These are phyloP conservation scores for Apiotrichum gracile DNA, from an alignment of 1,284 basidiomycete species.

Conservation along the genomic window DNA sequence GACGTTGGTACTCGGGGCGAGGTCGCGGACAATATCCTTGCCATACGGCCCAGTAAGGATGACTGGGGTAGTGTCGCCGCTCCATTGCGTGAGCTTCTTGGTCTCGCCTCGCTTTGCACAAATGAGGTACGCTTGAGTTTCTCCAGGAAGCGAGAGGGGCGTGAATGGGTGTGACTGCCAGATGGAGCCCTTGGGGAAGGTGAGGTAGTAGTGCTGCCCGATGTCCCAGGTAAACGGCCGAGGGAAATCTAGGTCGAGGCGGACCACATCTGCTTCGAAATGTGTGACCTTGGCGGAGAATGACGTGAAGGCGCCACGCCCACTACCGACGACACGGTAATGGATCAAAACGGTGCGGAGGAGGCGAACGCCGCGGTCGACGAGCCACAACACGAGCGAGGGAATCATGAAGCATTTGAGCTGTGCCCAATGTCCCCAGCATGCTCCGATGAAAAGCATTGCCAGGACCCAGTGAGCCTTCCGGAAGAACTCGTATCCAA, in stretches of 20 bases:
- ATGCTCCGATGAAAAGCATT: constrained; percentile 32
- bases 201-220: constrained; percentile 35
- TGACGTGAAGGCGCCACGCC: constrained; percentile 24
- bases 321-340: constrained; percentile 23
- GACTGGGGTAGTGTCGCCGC: constrained; percentile 13
- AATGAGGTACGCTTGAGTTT: constrained; percentile 22
- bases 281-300: constrained; percentile 21
- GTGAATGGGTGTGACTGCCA: constrained; percentile 39
- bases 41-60: constrained; percentile 33
- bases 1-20: constrained; percentile 27
- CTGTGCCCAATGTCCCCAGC: constrained; percentile 29
- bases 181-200: constrained; percentile 23
- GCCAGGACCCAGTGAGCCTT: constrained; percentile 35
- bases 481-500: constrained; percentile 34
- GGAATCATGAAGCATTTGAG: constrained; percentile 36
- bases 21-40: constrained; percentile 11
- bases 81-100: constrained; percentile 4
- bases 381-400: constrained; percentile 23
- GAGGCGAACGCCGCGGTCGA: constrained; percentile 24
- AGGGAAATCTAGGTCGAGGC: constrained; percentile 23
- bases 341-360: constrained; percentile 27
- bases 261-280: constrained; percentile 18
- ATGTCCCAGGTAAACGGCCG: constrained; percentile 12
- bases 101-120: constrained; percentile 29
- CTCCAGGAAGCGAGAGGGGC: constrained; percentile 23